Evolutionary conservation across 495 filamentous ascomycete genomes (phyloP).

Genomic region (Penicilliopsis zonata): DNA sequence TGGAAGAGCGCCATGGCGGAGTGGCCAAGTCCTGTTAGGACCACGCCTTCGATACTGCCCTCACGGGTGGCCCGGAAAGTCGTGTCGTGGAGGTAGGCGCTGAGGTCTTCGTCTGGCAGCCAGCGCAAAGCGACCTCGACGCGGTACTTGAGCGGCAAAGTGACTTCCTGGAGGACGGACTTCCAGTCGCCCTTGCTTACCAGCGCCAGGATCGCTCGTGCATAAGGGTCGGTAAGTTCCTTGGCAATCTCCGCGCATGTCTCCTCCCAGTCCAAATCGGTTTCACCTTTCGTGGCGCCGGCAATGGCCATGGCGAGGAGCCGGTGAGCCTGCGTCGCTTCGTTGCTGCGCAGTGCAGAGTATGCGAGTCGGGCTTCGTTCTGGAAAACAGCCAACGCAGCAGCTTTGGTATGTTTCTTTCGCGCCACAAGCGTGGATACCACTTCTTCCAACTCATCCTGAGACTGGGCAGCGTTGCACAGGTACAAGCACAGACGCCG

Average conservation of each 20-base stretch:
- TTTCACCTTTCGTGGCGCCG: conserved; percentile 39
- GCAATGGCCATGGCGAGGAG: conserved; percentile 44
- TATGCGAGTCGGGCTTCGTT: conserved; percentile 47
- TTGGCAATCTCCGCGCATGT: conserved; percentile 49
- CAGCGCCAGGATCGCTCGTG: conserved; percentile 83
- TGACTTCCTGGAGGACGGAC: conserved; percentile 65
- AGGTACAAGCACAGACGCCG: conserved; percentile 68
- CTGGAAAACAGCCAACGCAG: conserved; percentile 65
- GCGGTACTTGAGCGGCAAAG: conserved; percentile 75
- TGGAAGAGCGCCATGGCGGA: conserved; percentile 72
- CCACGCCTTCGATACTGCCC: conserved; percentile 80
- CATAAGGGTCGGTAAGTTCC: conserved; percentile 68
- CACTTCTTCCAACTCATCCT: conserved; percentile 48
- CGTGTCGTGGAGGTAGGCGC: conserved; percentile 52
- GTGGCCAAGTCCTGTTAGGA: conserved; percentile 76
- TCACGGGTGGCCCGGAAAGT: conserved; percentile 50
- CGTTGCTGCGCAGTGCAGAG: conserved; percentile 28
- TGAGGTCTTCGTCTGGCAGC: conserved; percentile 67
- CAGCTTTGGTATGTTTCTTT: conserved; percentile 68
- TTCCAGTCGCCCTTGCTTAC: conserved; percentile 84
- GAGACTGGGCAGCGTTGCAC: conserved; percentile 57
- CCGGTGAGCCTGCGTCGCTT: conserved; percentile 33
- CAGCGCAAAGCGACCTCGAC: conserved; percentile 77
- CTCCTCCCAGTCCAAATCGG: conserved; percentile 42
- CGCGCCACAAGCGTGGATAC: conserved; percentile 45